Conservation (phyloP, 2,329 filamentous ascomycete species). For the Claviceps pusilla region DNA sequence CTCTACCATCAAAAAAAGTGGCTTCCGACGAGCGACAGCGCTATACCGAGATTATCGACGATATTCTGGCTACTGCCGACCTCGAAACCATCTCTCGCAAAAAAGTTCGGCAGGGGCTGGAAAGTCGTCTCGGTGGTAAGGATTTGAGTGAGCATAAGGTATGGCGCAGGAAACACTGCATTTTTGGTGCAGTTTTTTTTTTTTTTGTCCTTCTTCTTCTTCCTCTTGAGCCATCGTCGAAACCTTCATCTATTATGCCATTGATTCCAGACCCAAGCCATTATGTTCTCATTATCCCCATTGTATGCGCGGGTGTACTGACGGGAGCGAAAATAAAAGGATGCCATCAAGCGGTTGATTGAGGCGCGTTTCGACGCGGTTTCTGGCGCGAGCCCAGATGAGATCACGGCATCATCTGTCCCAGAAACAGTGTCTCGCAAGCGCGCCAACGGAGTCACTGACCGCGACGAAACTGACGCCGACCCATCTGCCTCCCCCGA, state of each 20-base stretch:
- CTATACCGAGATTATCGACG: slow-evolving; percentile 46
- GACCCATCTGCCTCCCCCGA: slow-evolving; percentile 31
- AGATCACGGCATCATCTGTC: slow-evolving; percentile 22
- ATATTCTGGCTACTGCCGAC: slow-evolving; percentile 41
- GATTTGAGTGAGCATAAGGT: slow-evolving; percentile 47
- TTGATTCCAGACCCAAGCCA: not conserved
- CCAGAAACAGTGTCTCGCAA: slow-evolving; percentile 20
- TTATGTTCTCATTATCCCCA: not conserved
- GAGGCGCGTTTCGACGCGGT: slow-evolving; percentile 60
- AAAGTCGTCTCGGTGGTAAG: slow-evolving; percentile 38
- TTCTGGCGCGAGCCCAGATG: slow-evolving; percentile 34
- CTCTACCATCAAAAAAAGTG: slow-evolving; percentile 22
- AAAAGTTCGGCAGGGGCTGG: slow-evolving; percentile 43
- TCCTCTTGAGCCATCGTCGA: not conserved
- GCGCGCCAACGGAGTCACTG: slow-evolving; percentile 21
- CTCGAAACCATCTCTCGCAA: slow-evolving; percentile 50
- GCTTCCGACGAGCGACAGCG: slow-evolving; percentile 31
- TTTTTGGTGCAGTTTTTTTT: not conserved
- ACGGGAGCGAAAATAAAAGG: slow-evolving; percentile 24
- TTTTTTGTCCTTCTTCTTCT: not conserved
- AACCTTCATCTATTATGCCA: not conserved
- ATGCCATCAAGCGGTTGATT: slow-evolving; percentile 56
- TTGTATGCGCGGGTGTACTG: not conserved
- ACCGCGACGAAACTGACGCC: slow-evolving; percentile 30
- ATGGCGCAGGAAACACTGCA: not conserved